These are phyloP conservation scores for Fusarium sp. DNA, from an alignment of 2,329 filamentous ascomycete genomes.

Conservation along the genomic window DNA sequence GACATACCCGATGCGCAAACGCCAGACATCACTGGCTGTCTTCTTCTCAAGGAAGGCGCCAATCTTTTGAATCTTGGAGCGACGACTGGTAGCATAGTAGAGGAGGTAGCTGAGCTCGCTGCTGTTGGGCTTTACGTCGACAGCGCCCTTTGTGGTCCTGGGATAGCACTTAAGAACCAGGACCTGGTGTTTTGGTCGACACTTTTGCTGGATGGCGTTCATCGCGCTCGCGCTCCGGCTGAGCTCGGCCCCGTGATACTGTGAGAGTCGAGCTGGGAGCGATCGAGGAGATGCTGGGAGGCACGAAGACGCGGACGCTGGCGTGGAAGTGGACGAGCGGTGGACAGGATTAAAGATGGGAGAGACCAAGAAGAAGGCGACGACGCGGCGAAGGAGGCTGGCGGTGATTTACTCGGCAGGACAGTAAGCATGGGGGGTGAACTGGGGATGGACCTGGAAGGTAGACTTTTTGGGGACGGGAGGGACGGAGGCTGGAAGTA, in stretches of 20 bases:
- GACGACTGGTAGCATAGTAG: constrained; percentile 94
- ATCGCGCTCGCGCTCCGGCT: constrained; percentile 52
- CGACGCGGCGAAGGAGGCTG: constrained; percentile 31
- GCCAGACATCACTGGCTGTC: constrained; percentile 91
- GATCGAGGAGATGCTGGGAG: background rate
- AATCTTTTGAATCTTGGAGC: constrained; percentile 96
- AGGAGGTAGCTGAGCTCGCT: constrained; percentile 97
- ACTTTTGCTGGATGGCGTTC: constrained; percentile 74
- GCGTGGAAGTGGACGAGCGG: background rate
- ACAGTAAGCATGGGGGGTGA: constrained; percentile 20
- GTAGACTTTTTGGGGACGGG: constrained; percentile 30
- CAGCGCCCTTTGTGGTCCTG: constrained; percentile 87
- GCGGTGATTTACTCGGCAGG: constrained; percentile 25
- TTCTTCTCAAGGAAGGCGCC: constrained; percentile 95
- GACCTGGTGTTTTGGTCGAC: constrained; percentile 96
- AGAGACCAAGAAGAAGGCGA: constrained; percentile 1
- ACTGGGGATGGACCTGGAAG: constrained; percentile 19
- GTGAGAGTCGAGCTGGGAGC: background rate
- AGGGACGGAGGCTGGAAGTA: constrained; percentile 32
- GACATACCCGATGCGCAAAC: constrained; percentile 82
- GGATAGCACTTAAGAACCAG: constrained; percentile 97
- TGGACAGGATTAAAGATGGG: constrained; percentile 2
- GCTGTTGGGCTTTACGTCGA: constrained; percentile 94
- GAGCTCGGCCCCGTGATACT: constrained; percentile 26
- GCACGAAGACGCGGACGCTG: background rate